These are phyloP conservation scores for Tinospora cordifolia DNA, from an alignment of 164 flowering plant species.

Conservation along the genomic window DNA sequence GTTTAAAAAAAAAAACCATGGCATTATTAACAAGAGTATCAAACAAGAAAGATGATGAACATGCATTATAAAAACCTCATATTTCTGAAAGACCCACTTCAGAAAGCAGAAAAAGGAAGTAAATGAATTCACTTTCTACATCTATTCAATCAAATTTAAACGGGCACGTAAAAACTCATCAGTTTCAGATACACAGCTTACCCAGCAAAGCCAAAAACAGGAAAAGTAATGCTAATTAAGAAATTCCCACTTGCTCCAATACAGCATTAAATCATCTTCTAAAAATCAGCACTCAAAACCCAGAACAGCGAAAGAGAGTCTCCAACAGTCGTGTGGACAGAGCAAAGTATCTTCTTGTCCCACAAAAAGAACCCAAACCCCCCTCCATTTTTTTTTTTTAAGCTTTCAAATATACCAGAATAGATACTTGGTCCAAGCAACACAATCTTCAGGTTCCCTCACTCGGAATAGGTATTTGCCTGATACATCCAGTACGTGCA, in stretches of 20 bases:
- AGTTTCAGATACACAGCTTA: neutral
- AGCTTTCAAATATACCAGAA: too few species aligned
- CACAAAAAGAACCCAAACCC: too few species aligned
- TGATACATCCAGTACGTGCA: too few species aligned
- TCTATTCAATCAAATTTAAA: neutral
- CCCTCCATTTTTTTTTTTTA: too few species aligned
- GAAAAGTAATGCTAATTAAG: neutral
- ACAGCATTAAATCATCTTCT: neutral
- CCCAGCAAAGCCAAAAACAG: neutral
- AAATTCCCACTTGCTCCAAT: conserved; percentile 6
- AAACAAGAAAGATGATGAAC: neutral
- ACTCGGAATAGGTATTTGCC: too few species aligned
- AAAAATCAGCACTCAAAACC: neutral
- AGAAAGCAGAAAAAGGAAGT: neutral
- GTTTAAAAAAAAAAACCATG: too few species aligned
- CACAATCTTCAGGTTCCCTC: too few species aligned
- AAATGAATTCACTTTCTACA: neutral
- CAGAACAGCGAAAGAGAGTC: neutral
- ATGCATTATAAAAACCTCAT: neutral
- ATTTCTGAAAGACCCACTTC: neutral
- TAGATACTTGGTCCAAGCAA: too few species aligned
- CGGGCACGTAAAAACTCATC: neutral
- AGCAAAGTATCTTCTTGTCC: conserved; percentile 25
- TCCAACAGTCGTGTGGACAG: conserved; percentile 22
- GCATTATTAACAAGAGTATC: too few species aligned